phyloP scores from a whole-genome alignment of 768 basidiomycete species.

The Leccinum ochraceum region DNA sequence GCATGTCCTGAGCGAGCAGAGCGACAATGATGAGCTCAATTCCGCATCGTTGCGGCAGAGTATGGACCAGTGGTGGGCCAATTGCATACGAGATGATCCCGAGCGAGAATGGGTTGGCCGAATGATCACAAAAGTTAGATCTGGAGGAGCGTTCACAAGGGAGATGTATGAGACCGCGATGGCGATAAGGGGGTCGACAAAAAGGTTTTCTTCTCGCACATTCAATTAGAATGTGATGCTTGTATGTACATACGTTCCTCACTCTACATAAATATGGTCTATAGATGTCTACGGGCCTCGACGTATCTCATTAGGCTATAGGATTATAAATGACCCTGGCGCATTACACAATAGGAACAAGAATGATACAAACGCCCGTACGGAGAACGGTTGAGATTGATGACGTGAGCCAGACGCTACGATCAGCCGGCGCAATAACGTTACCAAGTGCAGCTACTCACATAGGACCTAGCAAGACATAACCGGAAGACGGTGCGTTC shows the following conservation, averaged over 20 bases:
- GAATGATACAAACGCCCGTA: background rate
- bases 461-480: conserved; percentile 3
- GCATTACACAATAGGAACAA: conserved; percentile 21
- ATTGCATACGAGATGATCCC: conserved; percentile 63
- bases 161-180: conserved; percentile 56
- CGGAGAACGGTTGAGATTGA: background rate
- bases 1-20: conserved; percentile 70
- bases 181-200: conserved; percentile 34
- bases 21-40: conserved; percentile 54
- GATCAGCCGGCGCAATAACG: conserved; percentile 8
- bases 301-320: background rate
- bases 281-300: background rate
- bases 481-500: background rate
- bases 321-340: background rate
- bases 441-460: conserved; percentile 5
- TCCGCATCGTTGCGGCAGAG: conserved; percentile 50
- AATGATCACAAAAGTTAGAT: conserved; percentile 53
- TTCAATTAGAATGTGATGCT: background rate
- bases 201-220: conserved; percentile 14
- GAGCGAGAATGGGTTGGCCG: conserved; percentile 57
- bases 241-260: background rate
- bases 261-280: background rate
- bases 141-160: conserved; percentile 51
- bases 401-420: background rate
- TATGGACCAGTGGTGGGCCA: conserved; percentile 81